Evolutionary conservation across 78 protist species (phyloP).

Genomic region (Cavenderia fasciculata): DNA sequence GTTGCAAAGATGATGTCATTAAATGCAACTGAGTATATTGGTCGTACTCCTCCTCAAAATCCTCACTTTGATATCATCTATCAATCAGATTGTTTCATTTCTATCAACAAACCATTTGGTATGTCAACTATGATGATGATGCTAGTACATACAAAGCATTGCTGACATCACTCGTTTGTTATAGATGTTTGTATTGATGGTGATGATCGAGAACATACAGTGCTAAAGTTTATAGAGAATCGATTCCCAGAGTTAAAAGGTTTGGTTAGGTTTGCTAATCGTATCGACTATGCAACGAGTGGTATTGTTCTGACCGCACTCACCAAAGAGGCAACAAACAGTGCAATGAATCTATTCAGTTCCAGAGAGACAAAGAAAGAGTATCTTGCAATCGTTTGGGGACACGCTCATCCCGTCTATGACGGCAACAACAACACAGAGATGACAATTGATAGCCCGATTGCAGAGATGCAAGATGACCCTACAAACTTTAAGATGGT

Average conservation of each 20-base stretch:
- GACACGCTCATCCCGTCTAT: slow-evolving; percentile 5
- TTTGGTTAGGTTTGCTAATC: slow-evolving; percentile 33
- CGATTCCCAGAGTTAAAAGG: slow-evolving; percentile 12
- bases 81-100: not conserved
- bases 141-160: not conserved
- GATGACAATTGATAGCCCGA: slow-evolving; percentile 33
- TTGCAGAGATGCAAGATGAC: slow-evolving; percentile 21
- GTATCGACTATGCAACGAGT: slow-evolving; percentile 63
- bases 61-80: slow-evolving; percentile 29
- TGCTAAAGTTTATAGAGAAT: slow-evolving; percentile 4
- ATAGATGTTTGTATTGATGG: slow-evolving; percentile 62
- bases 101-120: slow-evolving; percentile 64
- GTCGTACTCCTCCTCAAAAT: slow-evolving; percentile 25
- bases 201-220: slow-evolving; percentile 31
- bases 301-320: slow-evolving; percentile 20
- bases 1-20: not conserved
- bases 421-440: not conserved
- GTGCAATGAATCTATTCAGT: slow-evolving; percentile 21
- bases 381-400: slow-evolving; percentile 38
- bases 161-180: not conserved
- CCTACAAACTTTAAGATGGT: slow-evolving; percentile 34
- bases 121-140: not conserved
- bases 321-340: slow-evolving; percentile 7
- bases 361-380: slow-evolving; percentile 14
- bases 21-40: not conserved